A percentile compares a stretch with the other conserved stretches of the same genome.
Evolutionary conservation across 176 grass and related monocot species (phyloP).

Genomic region (Oryza rufipogon): DNA sequence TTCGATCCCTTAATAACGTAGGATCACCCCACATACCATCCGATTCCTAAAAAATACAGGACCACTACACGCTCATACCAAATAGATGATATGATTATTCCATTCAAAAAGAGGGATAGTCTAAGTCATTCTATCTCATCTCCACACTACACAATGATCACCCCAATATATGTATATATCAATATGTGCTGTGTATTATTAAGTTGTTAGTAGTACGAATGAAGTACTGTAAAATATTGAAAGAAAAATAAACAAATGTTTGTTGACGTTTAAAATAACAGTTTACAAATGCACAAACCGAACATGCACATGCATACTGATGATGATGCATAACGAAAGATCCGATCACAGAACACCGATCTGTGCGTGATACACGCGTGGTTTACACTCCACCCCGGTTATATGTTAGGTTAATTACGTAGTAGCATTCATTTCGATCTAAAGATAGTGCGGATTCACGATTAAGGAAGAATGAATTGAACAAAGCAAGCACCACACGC

Average conservation of each 20-base stretch:
- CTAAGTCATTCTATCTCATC: too few relatives aligned
- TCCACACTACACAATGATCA: too few relatives aligned
- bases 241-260: not conserved
- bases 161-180: not conserved
- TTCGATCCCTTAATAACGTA: too few relatives aligned
- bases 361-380: not conserved
- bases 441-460: not conserved
- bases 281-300: not conserved
- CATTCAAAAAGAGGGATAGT: too few relatives aligned
- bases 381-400: not conserved
- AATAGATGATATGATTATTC: too few relatives aligned
- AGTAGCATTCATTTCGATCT: constrained; percentile 4
- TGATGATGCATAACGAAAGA: not conserved
- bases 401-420: not conserved
- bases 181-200: too few relatives aligned
- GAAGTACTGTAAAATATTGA: not conserved
- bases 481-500: not conserved
- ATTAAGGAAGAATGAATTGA: not conserved
- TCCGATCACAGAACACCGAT: not conserved
- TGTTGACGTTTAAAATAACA: not conserved
- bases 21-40: too few relatives aligned
- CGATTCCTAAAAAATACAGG: too few relatives aligned
- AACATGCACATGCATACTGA: not conserved
- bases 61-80: too few relatives aligned
- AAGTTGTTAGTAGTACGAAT: not conserved